Base-by-base conservation (phyloP, 2,329 filamentous ascomycete genomes). In the Paracamarosporium sp. region DNA sequence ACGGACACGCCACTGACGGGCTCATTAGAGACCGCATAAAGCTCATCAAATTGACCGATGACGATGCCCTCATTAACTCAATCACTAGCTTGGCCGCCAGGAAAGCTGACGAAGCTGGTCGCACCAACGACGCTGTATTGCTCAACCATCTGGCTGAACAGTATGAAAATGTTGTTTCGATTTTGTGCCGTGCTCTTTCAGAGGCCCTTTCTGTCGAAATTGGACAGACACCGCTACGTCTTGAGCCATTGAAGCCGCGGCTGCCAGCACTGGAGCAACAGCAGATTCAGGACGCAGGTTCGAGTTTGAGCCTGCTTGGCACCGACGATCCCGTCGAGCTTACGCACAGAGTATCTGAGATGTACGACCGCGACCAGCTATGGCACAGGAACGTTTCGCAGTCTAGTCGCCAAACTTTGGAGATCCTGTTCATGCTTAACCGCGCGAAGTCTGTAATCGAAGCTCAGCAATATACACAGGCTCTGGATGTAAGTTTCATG, bases 71-170 rank as follows among this genome's bases (percentile, higher is more conserved):
- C 74, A 86, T 99, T 76, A 90, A 89, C 70, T 90, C 90, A n/a
- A 94, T 99, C 68, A 98, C 94, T 1, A 83, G 95, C 41, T 92
- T 97, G 76, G 95, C 95, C 8, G 95, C 95, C 38, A 89, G 90
- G 63, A 92, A 93, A 70, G 95, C 95, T 4, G 94, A 99, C 67
- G 94, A 98, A 75, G 96, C 94, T 68, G 94, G 95, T 36, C 87
- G 96, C 48, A 93, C 90, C 1, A 96, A 94, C 0, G 95, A 99
- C 77, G 93, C 96, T 2, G 94, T 98, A 13, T 84, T 99, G 50
- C 83, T 99, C 50, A 98, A 96, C 76, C 94, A 99, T 76, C 83
- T 99, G 41, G 94, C 95, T 0, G 92, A 92, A 70, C 93, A 99
- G 75, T 98, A 96, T 74, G 93, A 99, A 75, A 93, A 89, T 53